Evolutionary conservation across 768 basidiomycete species (phyloP), one percentile per base, ranked within the genome.

Genomic region (Phlebiopsis flavidoalba): DNA sequence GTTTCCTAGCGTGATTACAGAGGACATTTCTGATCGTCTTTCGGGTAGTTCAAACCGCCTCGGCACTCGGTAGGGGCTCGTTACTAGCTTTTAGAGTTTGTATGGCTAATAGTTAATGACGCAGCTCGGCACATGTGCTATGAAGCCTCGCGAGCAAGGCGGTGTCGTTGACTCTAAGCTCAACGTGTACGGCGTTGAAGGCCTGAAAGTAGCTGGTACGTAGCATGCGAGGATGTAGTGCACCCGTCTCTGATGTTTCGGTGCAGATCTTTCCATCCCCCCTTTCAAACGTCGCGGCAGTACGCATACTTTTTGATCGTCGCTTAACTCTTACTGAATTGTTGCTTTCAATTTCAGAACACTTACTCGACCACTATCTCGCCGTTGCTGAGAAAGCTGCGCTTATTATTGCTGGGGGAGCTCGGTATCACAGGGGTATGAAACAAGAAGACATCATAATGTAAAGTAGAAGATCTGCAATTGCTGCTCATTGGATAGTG

Each of bases 41-140:
- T 31, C n/a, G 8, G 7, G 22, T 53, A 74, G 72, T 73, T 4
- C 61, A 62, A 14, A 76, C 71, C 15, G 65, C 72, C 1, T 72
- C n/a, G 72, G 64, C 74, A 75, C 56, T 73, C 73, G 57, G 74
- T 75, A 61, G 53, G 59, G 54, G 31, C 46, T 35, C n/a, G 24
- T 36, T n/a, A 37, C 24, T 53, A 11, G 11, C 31, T 14, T 31
- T 14, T 11, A 11, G 17, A 21, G 12, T 51, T 22, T 15, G 14
- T 8, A 57, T 21, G 31, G 59, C 45, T 56, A 8, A 43, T 5
- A 53, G 54, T n/a, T n/a, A 15, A 59, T n/a, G 49, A 1, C 46
- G 1, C 53, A 86, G 84, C 74, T 85, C 14, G 86, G 86, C 43
- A 88, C 86, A 0, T 87, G 85, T 60, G 80, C 84, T 0, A 88